Base-by-base conservation (phyloP, 2,329 filamentous ascomycete genomes). In the Aspergillus sp. region DNA sequence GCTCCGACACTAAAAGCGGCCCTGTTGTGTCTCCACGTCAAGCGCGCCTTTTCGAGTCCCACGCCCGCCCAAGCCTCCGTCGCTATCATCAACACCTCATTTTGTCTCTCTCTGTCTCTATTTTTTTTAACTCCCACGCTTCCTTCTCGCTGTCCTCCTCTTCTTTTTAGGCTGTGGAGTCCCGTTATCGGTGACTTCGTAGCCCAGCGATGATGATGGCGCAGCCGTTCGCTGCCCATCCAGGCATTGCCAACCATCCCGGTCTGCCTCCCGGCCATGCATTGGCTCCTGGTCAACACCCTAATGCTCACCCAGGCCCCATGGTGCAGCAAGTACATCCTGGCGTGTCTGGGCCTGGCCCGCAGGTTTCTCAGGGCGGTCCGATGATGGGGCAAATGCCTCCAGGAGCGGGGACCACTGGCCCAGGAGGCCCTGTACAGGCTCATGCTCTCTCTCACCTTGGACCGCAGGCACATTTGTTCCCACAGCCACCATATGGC, bases 381-480 rank as follows among this genome's bases (percentile, higher is more conserved):
- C 83, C 83, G 22, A 86, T 87, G 83, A 85, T 87, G 79, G 78
- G 68, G 37, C 83, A 81, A 51, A 86, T 88, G 84, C 83, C 84
- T 63, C 83, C 82, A 49, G 83, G 83, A 54, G 78, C 79, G 58
- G 80, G 80, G 58, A 82, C 79, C 33, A 78, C 79, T 61, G 79
- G 79, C 34, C 77, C 78, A 59, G 77, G 76, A 59, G 77, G 76
- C 24, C 75, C 75, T 27, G 77, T 78, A 56, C 82, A 81, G 69
- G 79, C 81, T 49, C 85, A 87, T 75, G 84, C 85, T 27, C 74
- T 87, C 61, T 83, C 81, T 48, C 85, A 87, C 69, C 73, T 87
- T 62, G 82, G 80, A 59, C 82, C 83, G 12, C 81, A 83, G 65
- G 79, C 80, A 60, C 80, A 82, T 59, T 79, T 84, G 72, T 80